These are phyloP conservation scores for Trametes pubescens DNA, from an alignment of 1,284 basidiomycete species.

Conservation along the genomic window DNA sequence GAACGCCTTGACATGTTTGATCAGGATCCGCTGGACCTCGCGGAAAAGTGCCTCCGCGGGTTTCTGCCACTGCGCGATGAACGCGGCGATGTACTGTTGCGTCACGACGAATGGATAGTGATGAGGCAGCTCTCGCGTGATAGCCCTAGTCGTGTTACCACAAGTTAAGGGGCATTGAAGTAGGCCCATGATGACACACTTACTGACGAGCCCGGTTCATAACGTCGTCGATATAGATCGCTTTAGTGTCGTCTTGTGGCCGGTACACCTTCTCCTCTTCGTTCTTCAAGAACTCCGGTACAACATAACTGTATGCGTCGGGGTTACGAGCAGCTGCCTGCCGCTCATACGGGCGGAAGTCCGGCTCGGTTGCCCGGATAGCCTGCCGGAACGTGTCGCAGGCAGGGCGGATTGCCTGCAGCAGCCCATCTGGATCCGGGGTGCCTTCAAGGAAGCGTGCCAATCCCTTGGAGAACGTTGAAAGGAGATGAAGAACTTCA, in stretches of 20 bases:
- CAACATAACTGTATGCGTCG: conserved; percentile 18
- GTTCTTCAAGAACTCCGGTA: conserved; percentile 51
- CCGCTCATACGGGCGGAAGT: conserved; percentile 47
- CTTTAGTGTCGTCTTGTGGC: conserved; percentile 18
- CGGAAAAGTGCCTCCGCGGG: conserved; percentile 61
- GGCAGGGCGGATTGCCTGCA: conserved; percentile 60
- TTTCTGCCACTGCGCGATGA: conserved; percentile 57
- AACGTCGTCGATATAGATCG: conserved; percentile 67
- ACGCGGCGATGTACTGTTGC: conserved; percentile 53
- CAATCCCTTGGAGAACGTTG: conserved; percentile 56
- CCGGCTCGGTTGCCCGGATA: conserved; percentile 63
- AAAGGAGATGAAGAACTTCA: conserved; percentile 60
- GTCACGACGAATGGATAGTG: conserved; percentile 72
- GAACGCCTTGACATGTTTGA: conserved; percentile 50
- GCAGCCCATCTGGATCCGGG: conserved; percentile 54
- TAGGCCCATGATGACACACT: conserved; percentile 26
- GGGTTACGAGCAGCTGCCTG: conserved; percentile 7
- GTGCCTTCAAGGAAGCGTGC: conserved; percentile 58
- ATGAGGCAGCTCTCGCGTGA: conserved; percentile 73
- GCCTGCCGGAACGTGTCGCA: conserved; percentile 55
- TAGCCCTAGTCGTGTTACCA: conserved; percentile 51
- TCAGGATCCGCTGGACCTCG: conserved; percentile 49
- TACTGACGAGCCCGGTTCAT: conserved; percentile 56
- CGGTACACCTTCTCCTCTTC: conserved; percentile 41
- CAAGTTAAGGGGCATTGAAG: not conserved